phyloP scores from a whole-genome alignment of 495 filamentous ascomycete species.

The Emericellopsis terricola region DNA sequence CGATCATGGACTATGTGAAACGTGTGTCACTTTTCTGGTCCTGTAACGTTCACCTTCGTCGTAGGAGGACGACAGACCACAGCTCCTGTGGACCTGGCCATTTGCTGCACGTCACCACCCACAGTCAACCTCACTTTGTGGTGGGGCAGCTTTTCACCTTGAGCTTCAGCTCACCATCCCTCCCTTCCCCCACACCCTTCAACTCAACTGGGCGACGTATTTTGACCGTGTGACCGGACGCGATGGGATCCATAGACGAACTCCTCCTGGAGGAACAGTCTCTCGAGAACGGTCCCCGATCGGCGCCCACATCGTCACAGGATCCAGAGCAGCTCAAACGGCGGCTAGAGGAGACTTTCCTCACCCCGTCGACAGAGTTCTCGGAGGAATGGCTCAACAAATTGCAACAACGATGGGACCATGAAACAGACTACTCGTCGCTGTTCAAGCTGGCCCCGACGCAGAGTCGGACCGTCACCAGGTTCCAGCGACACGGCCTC shows the following conservation, averaged over 20 bases:
- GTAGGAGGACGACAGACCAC: too few species aligned
- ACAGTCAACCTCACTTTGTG: too few species aligned
- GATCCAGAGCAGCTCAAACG: conserved; percentile 2
- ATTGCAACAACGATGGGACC: conserved; percentile 83
- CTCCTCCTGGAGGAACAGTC: conserved; percentile 1
- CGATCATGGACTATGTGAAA: too few species aligned
- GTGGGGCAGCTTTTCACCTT: not conserved
- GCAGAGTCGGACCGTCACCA: conserved; percentile 79
- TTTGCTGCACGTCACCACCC: not conserved
- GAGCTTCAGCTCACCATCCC: not conserved
- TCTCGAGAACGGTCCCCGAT: not conserved
- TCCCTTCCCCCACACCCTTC: not conserved
- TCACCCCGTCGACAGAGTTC: conserved; percentile 62
- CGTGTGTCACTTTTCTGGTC: too few species aligned
- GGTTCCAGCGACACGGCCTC: conserved; percentile 81
- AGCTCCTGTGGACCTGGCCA: too few species aligned
- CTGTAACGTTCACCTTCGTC: too few species aligned
- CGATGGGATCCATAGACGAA: conserved; percentile 1
- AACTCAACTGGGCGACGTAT: too few species aligned
- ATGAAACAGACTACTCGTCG: conserved; percentile 51
- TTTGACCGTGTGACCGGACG: too few species aligned
- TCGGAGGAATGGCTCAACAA: conserved; percentile 69
- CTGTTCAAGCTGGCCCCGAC: conserved; percentile 79
- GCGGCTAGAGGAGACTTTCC: conserved; percentile 51
- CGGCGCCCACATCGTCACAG: not conserved